Percentiles rank a stretch among this genome's conserved stretches.
These are phyloP conservation scores for bread wheat (Triticum aestivum) DNA, from an alignment of 176 grass and related monocot genomes.

Conservation along the genomic window DNA sequence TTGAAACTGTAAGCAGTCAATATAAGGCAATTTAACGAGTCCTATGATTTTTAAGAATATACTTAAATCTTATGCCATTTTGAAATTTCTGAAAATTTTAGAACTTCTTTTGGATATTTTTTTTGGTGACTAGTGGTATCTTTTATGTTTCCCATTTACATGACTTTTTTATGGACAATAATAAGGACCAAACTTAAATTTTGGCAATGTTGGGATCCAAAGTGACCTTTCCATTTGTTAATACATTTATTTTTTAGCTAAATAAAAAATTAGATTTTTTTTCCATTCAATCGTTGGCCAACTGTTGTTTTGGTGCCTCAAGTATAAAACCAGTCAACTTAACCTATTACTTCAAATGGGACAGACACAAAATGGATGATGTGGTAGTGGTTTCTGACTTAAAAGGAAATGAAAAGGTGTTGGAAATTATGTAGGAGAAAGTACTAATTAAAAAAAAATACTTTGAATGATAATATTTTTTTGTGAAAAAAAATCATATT, in stretches of 20 bases:
- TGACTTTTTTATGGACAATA: not conserved
- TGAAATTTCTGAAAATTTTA: too few relatives aligned
- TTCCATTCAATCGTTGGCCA: not conserved
- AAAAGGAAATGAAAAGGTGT: not conserved
- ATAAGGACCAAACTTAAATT: not conserved
- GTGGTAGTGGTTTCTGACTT: not conserved
- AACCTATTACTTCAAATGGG: not conserved
- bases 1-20: too few relatives aligned
- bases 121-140: too few relatives aligned
- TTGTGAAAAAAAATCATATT: too few relatives aligned
- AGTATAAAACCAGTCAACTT: not conserved
- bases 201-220: not conserved
- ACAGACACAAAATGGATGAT: not conserved
- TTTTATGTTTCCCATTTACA: not conserved
- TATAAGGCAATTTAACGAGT: not conserved
- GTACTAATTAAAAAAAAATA: too few relatives aligned
- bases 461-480: too few relatives aligned
- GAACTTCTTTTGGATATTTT: too few relatives aligned
- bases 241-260: not conserved
- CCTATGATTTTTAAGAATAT: not conserved
- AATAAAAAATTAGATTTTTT: not conserved
- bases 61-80: not conserved
- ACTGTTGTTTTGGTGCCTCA: not conserved
- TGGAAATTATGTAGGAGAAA: not conserved
- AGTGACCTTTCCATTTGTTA: not conserved